Percentiles rank a stretch among this genome's conserved stretches.
Evolutionary conservation across 495 filamentous ascomycete species (phyloP).

Genomic region (Chaetomium tenue): DNA sequence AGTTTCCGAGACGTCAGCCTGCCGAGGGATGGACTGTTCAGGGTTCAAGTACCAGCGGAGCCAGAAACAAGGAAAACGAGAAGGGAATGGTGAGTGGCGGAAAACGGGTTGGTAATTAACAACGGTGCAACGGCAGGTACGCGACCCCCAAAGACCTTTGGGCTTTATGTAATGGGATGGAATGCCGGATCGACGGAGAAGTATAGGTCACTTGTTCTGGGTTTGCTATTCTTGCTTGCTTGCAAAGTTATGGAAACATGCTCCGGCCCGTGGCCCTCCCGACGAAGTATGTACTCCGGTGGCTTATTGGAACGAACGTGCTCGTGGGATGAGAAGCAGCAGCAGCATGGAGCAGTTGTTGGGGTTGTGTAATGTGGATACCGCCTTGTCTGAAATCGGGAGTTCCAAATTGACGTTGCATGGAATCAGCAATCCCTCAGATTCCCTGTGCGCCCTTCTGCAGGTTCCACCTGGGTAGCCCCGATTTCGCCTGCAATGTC

Average conservation of each 20-base stretch:
- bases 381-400: neutral
- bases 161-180: slow-evolving; percentile 6
- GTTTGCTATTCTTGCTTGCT: neutral
- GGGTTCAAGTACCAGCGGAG: slow-evolving; percentile 1
- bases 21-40: neutral
- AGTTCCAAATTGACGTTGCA: neutral
- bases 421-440: neutral
- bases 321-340: neutral
- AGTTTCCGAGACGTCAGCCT: slow-evolving; percentile 20
- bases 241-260: neutral
- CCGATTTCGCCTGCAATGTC: neutral
- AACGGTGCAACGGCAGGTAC: neutral
- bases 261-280: neutral
- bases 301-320: neutral
- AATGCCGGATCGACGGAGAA: slow-evolving; percentile 1
- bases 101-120: slow-evolving; percentile 4
- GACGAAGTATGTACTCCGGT: neutral
- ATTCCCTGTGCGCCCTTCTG: neutral
- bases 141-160: slow-evolving; percentile 3
- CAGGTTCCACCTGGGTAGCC: neutral
- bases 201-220: neutral
- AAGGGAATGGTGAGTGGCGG: slow-evolving; percentile 1
- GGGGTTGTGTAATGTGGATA: neutral
- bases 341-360: neutral
- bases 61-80: slow-evolving; percentile 6